Evolutionary conservation across 2,329 filamentous ascomycete species (phyloP), one percentile per base, ranked within the genome.

Genomic region (Talaromyces albobiverticillius): DNA sequence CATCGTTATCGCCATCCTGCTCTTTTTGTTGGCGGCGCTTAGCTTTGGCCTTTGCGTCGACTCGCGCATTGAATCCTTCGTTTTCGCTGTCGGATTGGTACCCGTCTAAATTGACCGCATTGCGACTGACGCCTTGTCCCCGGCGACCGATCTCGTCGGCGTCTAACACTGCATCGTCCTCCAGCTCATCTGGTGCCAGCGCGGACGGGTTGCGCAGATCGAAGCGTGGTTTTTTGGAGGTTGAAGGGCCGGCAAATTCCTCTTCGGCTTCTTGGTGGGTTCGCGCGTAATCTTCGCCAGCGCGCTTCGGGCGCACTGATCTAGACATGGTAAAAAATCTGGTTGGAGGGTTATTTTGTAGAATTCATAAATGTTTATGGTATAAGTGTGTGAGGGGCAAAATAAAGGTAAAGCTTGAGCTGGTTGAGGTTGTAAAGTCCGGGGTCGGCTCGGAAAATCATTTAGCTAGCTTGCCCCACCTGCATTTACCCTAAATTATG

Each of bases 21-120:
- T 42, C 7, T n/a, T 48, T 32, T 16, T 75, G 48, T 46, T 67
- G 61, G 25, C 60, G 62, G 40, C 62, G 61, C 18, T 60, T 64
- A 13, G 56, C 56, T 59, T 79, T 75, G 3, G 74, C 73, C 59
- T 82, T 82, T 53, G 81, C 80, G 55, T 86, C 84, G 5, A 88
- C 87, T 49, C 89, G 83, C 29, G 82, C 82, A 62, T 94, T 83
- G 70, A 96, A 95, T 42, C 89, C 91, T 67, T 97, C 94, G 60
- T 95, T 93, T 50, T 93, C 95, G 54, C 82, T 85, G 72, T 99
- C 94, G 9, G 88, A 94, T 62, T 97, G 93, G 74, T 97, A 99
- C 48, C 94, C 94, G 66, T 97, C 94, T 38, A 99, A 85, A 66
- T 97, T 96, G 53, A 99, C 89, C 0, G 93, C 94, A 61, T 93